Evolutionary conservation across 2,329 filamentous ascomycete genomes (phyloP).

Genomic region (Fusarium verticillioides): DNA sequence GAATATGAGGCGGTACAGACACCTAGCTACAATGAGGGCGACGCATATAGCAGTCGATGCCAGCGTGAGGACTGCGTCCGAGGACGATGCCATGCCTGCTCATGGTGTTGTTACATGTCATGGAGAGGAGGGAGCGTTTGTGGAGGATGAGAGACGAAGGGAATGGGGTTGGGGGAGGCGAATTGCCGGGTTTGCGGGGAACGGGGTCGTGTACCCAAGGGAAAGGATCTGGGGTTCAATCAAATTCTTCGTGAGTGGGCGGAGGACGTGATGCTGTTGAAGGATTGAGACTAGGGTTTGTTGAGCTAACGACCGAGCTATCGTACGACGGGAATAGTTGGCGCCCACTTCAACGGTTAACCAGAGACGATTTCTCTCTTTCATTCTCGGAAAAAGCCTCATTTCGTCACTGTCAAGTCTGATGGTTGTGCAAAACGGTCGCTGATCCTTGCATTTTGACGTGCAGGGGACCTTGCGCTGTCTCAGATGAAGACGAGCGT

Average conservation of each 20-base stretch:
- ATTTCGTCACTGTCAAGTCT: background rate
- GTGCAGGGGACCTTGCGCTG: background rate
- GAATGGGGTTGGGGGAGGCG: background rate
- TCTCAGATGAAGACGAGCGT: background rate
- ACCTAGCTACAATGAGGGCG: constrained; percentile 45
- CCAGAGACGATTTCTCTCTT: background rate
- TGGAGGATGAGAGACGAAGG: background rate
- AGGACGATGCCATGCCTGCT: constrained; percentile 37
- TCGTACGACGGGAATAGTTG: background rate
- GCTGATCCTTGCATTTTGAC: background rate
- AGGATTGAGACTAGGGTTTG: background rate
- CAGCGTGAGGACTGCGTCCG: constrained; percentile 44
- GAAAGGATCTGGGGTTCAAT: constrained; percentile 1
- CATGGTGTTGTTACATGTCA: constrained; percentile 6
- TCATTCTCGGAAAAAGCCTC: background rate
- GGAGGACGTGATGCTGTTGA: background rate
- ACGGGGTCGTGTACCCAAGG: background rate
- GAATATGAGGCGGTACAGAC: constrained; percentile 43
- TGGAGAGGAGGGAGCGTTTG: background rate
- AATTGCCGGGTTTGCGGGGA: constrained; percentile 2
- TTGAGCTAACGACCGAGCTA: background rate
- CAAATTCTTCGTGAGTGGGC: background rate
- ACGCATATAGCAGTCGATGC: constrained; percentile 44
- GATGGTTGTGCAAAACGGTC: background rate
- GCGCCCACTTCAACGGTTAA: background rate